Conservation (phyloP, 495 filamentous ascomycete species). For the Penicillium tannophilum region DNA sequence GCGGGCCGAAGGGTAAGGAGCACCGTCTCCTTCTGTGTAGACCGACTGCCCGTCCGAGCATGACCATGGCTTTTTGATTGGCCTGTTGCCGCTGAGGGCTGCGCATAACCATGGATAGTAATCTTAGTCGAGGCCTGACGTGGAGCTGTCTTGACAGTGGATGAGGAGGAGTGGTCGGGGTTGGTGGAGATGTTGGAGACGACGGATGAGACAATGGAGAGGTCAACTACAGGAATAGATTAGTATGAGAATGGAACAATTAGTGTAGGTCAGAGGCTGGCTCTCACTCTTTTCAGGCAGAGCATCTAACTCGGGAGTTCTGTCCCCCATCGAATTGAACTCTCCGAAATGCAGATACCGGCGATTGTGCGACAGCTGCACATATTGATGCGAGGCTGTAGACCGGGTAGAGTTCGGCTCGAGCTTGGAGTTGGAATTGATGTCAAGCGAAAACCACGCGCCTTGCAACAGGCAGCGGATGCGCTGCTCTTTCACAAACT, state of each 20-base stretch:
- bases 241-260: constrained; percentile 8
- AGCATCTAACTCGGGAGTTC: constrained; percentile 71
- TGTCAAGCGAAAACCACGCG: constrained; percentile 79
- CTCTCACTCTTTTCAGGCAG: constrained; percentile 74
- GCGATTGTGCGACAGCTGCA: constrained; percentile 87
- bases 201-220: constrained; percentile 87
- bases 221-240: constrained; percentile 60
- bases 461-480: constrained; percentile 89
- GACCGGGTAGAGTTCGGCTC: constrained; percentile 41
- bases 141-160: constrained; percentile 54
- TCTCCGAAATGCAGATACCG: constrained; percentile 90
- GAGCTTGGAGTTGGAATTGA: constrained; percentile 34
- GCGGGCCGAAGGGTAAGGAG: constrained; percentile 82
- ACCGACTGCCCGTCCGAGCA: constrained; percentile 37
- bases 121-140: constrained; percentile 77
- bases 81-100: constrained; percentile 31
- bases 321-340: constrained; percentile 65
- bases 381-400: constrained; percentile 68
- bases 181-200: constrained; percentile 83
- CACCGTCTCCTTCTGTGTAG: constrained; percentile 55
- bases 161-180: constrained; percentile 51
- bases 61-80: constrained; percentile 34
- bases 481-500: constrained; percentile 96
- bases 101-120: constrained; percentile 77
- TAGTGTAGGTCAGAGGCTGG: neutral